Evolutionary conservation across 768 basidiomycete genomes (phyloP).

Genomic region (Leccinum pellstonianum): DNA sequence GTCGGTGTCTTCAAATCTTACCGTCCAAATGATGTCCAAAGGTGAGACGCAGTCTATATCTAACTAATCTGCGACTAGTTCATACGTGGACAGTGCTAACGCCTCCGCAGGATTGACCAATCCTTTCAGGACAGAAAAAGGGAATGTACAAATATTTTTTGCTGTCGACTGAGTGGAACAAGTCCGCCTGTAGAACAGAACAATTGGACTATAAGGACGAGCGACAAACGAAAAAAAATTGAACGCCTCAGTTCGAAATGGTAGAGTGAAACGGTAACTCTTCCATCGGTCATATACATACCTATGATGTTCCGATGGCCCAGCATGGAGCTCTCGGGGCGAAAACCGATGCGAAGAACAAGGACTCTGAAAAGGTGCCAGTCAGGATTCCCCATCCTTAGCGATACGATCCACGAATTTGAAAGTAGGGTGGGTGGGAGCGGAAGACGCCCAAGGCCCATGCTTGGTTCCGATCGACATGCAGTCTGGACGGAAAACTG

Average conservation of each 20-base stretch:
- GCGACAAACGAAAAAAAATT: no score
- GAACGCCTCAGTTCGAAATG: not conserved
- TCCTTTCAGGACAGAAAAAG: no score
- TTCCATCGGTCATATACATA: no score
- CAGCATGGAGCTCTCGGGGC: not conserved
- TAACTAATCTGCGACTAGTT: not conserved
- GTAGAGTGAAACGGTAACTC: not conserved
- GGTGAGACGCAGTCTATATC: not conserved
- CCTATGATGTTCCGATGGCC: not conserved
- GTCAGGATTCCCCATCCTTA: not conserved
- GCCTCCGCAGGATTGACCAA: not conserved
- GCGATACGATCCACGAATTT: not conserved
- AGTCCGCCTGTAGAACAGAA: no score
- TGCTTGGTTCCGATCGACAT: not conserved
- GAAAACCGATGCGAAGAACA: not conserved
- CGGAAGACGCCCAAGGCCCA: not conserved
- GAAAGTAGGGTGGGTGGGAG: not conserved
- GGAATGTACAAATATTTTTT: no score
- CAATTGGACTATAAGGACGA: no score
- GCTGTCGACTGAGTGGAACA: not conserved
- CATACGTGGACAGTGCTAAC: not conserved
- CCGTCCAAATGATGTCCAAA: not conserved
- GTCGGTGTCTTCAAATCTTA: not conserved
- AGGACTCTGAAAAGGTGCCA: not conserved
- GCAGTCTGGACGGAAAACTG: not conserved